Conservation (phyloP, 768 basidiomycete species). For the Agrocybe chaxingu region DNA sequence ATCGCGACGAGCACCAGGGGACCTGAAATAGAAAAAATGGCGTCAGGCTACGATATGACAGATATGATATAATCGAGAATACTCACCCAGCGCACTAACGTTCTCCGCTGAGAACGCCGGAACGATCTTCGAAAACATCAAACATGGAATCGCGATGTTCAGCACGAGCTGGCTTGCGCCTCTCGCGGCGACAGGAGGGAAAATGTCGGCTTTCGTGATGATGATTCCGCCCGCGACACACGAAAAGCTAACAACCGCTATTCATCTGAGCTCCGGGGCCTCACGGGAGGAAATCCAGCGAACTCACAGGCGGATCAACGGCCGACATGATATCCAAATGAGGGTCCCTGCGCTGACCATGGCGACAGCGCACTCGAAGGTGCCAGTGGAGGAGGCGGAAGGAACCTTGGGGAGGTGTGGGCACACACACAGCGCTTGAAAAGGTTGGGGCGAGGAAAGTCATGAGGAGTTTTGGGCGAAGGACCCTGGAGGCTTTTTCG, state of each 20-base stretch:
- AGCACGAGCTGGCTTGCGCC: slow-evolving; percentile 60
- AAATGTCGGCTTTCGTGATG: slow-evolving; percentile 58
- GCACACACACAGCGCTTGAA: not conserved
- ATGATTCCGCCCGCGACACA: slow-evolving; percentile 53
- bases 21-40: slow-evolving; percentile 31
- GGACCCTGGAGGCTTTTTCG: too few species aligned
- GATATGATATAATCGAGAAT: not conserved
- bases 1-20: slow-evolving; percentile 62
- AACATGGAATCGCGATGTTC: slow-evolving; percentile 60
- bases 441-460: not conserved
- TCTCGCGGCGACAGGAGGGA: slow-evolving; percentile 54
- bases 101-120: slow-evolving; percentile 62
- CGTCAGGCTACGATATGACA: not conserved
- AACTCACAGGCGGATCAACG: slow-evolving; percentile 56
- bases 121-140: slow-evolving; percentile 72
- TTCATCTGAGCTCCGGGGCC: not conserved
- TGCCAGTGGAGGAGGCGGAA: not conserved
- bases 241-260: slow-evolving; percentile 39
- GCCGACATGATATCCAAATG: slow-evolving; percentile 62
- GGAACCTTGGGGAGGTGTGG: slow-evolving; percentile 2
- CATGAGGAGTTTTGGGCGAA: too few species aligned
- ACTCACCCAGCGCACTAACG: slow-evolving; percentile 48
- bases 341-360: slow-evolving; percentile 37
- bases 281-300: not conserved
- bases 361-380: not conserved